Evolutionary conservation across 2,329 filamentous ascomycete genomes (phyloP).

Genomic region (Fusarium decemcellulare): DNA sequence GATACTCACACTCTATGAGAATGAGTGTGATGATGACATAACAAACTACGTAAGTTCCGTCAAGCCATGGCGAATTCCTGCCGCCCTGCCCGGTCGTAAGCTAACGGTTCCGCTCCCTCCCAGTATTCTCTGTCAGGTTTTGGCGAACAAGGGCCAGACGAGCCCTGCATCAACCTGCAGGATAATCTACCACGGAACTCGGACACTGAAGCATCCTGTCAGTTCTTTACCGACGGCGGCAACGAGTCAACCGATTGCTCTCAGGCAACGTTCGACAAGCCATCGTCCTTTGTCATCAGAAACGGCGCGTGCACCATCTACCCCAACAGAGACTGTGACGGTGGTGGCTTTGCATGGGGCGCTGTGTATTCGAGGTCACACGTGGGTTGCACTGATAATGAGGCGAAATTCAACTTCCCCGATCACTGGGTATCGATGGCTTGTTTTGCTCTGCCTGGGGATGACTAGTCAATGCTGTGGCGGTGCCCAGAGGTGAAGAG

Average conservation of each 20-base stretch:
- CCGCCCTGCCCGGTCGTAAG: not conserved
- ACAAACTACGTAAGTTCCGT: conserved; percentile 17
- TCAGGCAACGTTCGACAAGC: conserved; percentile 6
- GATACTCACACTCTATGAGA: conserved; percentile 1
- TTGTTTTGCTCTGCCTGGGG: no score
- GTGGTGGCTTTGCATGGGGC: not conserved
- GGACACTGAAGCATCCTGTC: conserved; percentile 2
- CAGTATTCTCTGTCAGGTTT: conserved; percentile 15
- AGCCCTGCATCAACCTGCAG: conserved; percentile 8
- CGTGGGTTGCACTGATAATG: not conserved
- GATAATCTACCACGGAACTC: conserved; percentile 8
- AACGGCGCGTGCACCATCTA: conserved; percentile 18
- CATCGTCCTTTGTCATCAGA: conserved; percentile 6
- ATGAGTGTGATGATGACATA: not conserved
- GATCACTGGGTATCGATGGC: conserved; percentile 12
- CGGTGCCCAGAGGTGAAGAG: no score
- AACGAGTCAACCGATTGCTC: not conserved
- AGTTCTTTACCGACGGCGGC: conserved; percentile 19
- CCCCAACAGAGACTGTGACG: not conserved
- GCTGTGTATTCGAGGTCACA: not conserved
- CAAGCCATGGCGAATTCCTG: not conserved
- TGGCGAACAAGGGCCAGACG: conserved; percentile 10
- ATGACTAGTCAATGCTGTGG: no score
- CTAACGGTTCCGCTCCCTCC: not conserved
- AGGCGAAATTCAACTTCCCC: conserved; percentile 2